Conservation (phyloP, 495 filamentous ascomycete genomes). For the Annulohypoxylon moriforme region DNA sequence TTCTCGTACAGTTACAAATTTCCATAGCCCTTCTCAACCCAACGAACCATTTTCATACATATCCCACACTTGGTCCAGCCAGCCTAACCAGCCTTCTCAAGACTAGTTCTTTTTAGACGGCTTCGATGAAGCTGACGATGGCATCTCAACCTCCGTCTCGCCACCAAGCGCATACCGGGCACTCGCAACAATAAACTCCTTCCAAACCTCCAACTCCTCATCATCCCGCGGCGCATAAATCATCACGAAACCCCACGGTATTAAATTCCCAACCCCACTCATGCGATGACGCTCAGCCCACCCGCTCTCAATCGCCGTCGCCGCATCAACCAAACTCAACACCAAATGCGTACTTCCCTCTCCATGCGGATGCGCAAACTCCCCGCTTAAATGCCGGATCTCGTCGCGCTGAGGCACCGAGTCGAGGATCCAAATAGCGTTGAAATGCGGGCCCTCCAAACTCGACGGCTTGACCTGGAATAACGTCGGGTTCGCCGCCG, state of each 20-base stretch:
- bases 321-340: conserved; percentile 44
- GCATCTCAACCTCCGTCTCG: conserved; percentile 26
- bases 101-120: neutral
- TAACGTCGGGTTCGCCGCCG: conserved; percentile 28
- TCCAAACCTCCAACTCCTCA: conserved; percentile 42
- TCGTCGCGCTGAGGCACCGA: conserved; percentile 9
- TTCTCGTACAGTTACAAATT: neutral
- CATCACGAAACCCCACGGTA: conserved; percentile 46
- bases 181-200: conserved; percentile 40
- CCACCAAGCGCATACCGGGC: conserved; percentile 27
- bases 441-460: conserved; percentile 43
- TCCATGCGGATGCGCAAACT: conserved; percentile 46
- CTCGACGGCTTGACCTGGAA: conserved; percentile 41
- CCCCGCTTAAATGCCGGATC: conserved; percentile 25
- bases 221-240: conserved; percentile 50
- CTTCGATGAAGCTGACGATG: conserved; percentile 11
- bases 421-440: conserved; percentile 33
- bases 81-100: neutral
- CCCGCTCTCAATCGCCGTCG: conserved; percentile 42
- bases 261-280: conserved; percentile 34
- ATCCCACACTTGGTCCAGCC: neutral
- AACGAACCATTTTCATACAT: neutral
- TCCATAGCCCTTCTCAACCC: neutral
- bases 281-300: conserved; percentile 48
- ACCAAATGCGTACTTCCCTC: conserved; percentile 48